These are phyloP conservation scores for Coffea humblotiana DNA, from an alignment of 305 asterid species.

Conservation along the genomic window DNA sequence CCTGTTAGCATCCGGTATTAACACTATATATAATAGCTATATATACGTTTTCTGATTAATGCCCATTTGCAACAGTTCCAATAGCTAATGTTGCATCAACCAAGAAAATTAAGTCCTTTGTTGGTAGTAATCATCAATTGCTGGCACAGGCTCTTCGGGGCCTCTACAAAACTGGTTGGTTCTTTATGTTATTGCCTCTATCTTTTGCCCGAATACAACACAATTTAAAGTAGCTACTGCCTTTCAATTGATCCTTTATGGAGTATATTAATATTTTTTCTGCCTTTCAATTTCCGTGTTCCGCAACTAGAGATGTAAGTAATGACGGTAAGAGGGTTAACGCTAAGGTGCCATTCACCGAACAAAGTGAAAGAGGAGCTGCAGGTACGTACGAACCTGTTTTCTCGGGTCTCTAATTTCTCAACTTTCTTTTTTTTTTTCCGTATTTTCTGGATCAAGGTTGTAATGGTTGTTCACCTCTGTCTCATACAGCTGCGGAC, in stretches of 20 bases:
- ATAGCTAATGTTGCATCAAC: constrained; percentile 73
- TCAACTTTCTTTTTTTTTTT: not conserved
- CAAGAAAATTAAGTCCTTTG: constrained; percentile 90
- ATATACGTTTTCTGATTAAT: constrained; percentile 7
- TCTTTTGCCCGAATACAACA: not conserved
- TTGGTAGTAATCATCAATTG: constrained; percentile 54
- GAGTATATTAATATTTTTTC: not conserved
- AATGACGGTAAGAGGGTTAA: constrained; percentile 81
- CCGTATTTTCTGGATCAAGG: not conserved
- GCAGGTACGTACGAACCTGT: constrained; percentile 56
- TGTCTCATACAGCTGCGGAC: constrained; percentile 55
- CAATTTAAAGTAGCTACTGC: not conserved
- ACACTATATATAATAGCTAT: not conserved
- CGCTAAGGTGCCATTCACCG: constrained; percentile 69
- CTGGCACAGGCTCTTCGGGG: constrained; percentile 77
- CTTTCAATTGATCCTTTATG: not conserved
- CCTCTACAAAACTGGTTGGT: constrained; percentile 76
- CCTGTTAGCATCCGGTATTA: not conserved
- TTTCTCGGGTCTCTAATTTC: not conserved
- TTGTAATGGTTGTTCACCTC: not conserved
- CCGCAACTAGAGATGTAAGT: constrained; percentile 49
- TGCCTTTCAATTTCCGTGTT: not conserved
- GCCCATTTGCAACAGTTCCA: constrained; percentile 54
- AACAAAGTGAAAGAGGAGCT: constrained; percentile 90
- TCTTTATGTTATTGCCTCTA: not conserved